A percentile compares a stretch with the other conserved stretches of the same genome.
Conservation (phyloP, 805 yeast genomes). For the Metschnikowia henanensis region DNA sequence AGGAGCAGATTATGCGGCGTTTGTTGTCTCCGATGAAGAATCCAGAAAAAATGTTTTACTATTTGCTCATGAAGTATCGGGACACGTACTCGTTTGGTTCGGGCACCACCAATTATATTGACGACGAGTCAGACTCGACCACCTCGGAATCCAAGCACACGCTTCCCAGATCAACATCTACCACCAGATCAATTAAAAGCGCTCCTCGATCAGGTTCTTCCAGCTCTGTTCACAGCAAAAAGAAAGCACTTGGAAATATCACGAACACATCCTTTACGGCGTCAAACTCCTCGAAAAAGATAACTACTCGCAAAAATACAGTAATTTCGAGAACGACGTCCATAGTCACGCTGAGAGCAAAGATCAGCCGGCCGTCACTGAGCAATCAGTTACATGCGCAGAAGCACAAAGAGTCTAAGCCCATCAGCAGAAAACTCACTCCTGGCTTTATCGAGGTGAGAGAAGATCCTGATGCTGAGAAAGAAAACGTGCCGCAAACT, state of each 20-base stretch:
- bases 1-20: slow-evolving; percentile 49
- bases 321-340: slow-evolving; percentile 26
- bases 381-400: slow-evolving; percentile 12
- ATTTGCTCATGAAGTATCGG: slow-evolving; percentile 69
- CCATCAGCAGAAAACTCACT: slow-evolving; percentile 17
- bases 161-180: slow-evolving; percentile 35
- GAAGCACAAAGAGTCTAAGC: slow-evolving; percentile 12
- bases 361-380: slow-evolving; percentile 8
- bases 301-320: slow-evolving; percentile 25
- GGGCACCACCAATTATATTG: slow-evolving; percentile 22
- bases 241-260: slow-evolving; percentile 31
- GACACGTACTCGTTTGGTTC: slow-evolving; percentile 52
- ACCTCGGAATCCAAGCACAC: slow-evolving; percentile 26
- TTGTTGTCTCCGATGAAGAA: slow-evolving; percentile 57
- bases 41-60: slow-evolving; percentile 81
- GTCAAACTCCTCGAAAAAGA: slow-evolving; percentile 39
- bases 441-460: slow-evolving; percentile 20
- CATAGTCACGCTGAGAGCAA: slow-evolving; percentile 15
- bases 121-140: slow-evolving; percentile 26
- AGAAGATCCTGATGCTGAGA: slow-evolving; percentile 16
- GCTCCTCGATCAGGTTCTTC: slow-evolving; percentile 25
- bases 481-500: slow-evolving; percentile 17
- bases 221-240: slow-evolving; percentile 20
- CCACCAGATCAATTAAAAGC: slow-evolving; percentile 32
- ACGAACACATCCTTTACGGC: slow-evolving; percentile 39